Base-by-base conservation (phyloP, 2,329 filamentous ascomycete genomes). In the Trichoderma oligosporum region DNA sequence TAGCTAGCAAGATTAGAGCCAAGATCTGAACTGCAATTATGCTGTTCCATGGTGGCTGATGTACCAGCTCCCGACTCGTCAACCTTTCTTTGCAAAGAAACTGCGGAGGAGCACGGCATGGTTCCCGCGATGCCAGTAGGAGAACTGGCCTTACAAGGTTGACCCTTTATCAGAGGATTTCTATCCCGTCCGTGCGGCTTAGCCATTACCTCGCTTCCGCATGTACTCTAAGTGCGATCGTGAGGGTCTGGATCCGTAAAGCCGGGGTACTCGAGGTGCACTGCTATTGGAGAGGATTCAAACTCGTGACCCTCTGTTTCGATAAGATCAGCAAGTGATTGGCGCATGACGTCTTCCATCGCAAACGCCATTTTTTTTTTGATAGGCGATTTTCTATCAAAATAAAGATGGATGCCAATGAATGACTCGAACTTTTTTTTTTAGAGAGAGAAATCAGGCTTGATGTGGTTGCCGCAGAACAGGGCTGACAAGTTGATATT, bases 331-430 rank as follows among this genome's bases (percentile, higher is more conserved):
- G 42, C 36, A 14, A 35, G 27, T 33, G 53, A 56, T 33, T 47
- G 45, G 35, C 25, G 42, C 18, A 56, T 56, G 53, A 56, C 53
- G 53, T 56, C 53, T 47, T 47, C 44, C 25, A 48, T 56, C 53
- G 44, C 41, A 31, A 41, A 16, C 31, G 31, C 52, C 52, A 29
- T 55, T 12, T 38, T 22, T 46, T 55, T 12, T 38, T 22, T 46
- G 31, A 33, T 31, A 29, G 22, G 41, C 22, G 22, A 55, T 8
- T 31, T 14, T 29, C 11, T 22, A 31, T 38, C 9, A 33, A 36
- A 42, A 33, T 7, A n/a, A 4, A 22, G 7, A 27, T 29, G 47
- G 8, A 22, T 16, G 11, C 41, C 22, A 14, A n/a, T 33, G 31
- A 38, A 27, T 55, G 52, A 35, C 41, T 25, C 49, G 22, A n/a